These are phyloP conservation scores for Scedosporium minutisporum DNA, from an alignment of 2,329 filamentous ascomycete species.

Conservation along the genomic window DNA sequence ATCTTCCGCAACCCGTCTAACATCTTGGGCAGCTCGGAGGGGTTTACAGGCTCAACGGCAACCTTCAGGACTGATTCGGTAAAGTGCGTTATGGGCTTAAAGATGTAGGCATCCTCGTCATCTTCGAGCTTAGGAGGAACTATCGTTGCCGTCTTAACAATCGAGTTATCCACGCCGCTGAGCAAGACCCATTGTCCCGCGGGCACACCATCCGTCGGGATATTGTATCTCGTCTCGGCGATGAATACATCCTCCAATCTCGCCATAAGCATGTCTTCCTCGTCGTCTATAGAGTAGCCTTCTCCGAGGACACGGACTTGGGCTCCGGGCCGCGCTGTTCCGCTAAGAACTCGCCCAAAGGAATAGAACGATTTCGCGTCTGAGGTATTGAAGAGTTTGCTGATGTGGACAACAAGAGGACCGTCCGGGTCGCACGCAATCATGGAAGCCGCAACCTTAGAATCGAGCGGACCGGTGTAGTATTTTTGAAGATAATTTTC, in stretches of 20 bases:
- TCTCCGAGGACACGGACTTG: slow-evolving; percentile 89
- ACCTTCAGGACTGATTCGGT: slow-evolving; percentile 97
- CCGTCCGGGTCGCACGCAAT: slow-evolving; percentile 77
- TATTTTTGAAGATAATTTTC: slow-evolving; percentile 70
- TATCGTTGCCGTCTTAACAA: slow-evolving; percentile 92
- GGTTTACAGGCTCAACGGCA: slow-evolving; percentile 95
- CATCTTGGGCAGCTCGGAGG: slow-evolving; percentile 97
- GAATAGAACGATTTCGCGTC: slow-evolving; percentile 89
- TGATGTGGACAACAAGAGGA: slow-evolving; percentile 81
- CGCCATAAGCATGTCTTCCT: slow-evolving; percentile 90
- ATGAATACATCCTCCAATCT: slow-evolving; percentile 83
- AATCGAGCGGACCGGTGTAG: slow-evolving; percentile 85
- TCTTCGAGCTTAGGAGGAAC: slow-evolving; percentile 72
- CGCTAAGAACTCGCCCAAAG: slow-evolving; percentile 86
- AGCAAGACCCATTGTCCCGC: slow-evolving; percentile 92
- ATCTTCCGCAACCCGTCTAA: slow-evolving; percentile 91
- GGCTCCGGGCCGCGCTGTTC: slow-evolving; percentile 71
- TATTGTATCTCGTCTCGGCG: slow-evolving; percentile 84
- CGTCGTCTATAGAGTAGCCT: slow-evolving; percentile 90
- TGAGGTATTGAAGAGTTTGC: slow-evolving; percentile 82
- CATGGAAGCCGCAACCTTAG: slow-evolving; percentile 72
- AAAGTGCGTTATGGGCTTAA: slow-evolving; percentile 86
- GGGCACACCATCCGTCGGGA: slow-evolving; percentile 82
- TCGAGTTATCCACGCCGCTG: slow-evolving; percentile 90
- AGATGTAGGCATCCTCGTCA: slow-evolving; percentile 89